Base-by-base conservation (phyloP, 2,329 filamentous ascomycete species). In the Fusarium sp. region DNA sequence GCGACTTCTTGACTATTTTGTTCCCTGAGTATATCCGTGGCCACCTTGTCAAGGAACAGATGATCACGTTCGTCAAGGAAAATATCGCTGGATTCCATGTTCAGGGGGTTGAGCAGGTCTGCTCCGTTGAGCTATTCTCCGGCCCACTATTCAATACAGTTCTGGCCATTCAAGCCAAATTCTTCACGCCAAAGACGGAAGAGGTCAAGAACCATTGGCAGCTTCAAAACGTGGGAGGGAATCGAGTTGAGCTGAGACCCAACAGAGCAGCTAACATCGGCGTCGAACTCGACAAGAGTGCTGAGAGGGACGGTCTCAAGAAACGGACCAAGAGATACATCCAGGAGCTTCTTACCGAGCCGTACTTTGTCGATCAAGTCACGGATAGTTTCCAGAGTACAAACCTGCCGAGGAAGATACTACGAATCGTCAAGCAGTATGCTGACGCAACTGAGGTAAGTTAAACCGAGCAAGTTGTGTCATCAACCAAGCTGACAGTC, bases 121-220 rank as follows among this genome's bases (percentile, higher is more conserved):
- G 80, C 58, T 75, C 78, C 0, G 79, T 88, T 15, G 80, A 83
- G 73, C 77, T 88, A 13, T 84, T 82, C 40, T 84, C 82, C 0
- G 85, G 85, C 2, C 59, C 75, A 1, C 68, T 75, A 2, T 85
- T 88, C 67, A 71, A 73, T 13, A 77, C 81, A 1, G 80, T 79
- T 6, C 73, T 88, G 50, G 78, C 79, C n/a, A 68, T 88, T 30
- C 76, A 78, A 14, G 85, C 84, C 51, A 83, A 82, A 59, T 84
- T 86, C 73, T 88, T 87, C 73, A 82, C 81, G 4, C 78, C 85
- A 15, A 82, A 80, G 67, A 79, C 81, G 7, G 67, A 74, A 23
- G 84, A 86, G 9, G 81, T 84, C 20, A 70, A 85, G 56, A 79
- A 82, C 63, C 85, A 88, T 65, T 86, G 82, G 81, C 85, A 85